Base-by-base conservation (phyloP, 495 filamentous ascomycete species). In the Rostrohypoxylon terebratum region DNA sequence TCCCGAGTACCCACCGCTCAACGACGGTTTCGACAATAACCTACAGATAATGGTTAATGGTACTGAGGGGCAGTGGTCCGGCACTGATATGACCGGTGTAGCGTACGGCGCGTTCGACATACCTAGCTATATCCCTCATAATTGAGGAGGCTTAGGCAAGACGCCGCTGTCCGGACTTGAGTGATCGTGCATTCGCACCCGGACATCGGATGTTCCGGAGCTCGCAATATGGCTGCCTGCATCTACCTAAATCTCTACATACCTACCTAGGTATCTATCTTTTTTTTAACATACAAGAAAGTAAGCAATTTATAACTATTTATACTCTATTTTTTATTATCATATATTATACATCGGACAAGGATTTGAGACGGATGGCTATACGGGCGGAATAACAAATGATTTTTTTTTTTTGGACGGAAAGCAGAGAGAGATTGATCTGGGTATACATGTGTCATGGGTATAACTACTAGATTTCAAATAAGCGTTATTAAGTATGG, bases 11-110 rank as follows among this genome's bases (percentile, higher is more conserved):
- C 33, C 69, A 9, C 14, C 59, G 44, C 76, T 78, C n/a, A 77
- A 78, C 57, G 76, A 78, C 61, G 76, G 76, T 5, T 78, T 78
- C 66, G 76, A 78, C 45, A 76, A 53, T 28, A 78, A 78, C 61
- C 58, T 78, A 21, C 76, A 78, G 67, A 77, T 77, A 54, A 72
- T 78, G 31, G 74, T 78, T 0, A 69, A 78, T 55, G 76, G 76
- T 13, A 42, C 62, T 6, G 71, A 74, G 0, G 74, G 68, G 1
- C 74, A 73, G 4, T 78, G 74, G 74, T 61, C 71, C 0, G 61
- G 63, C 14, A 60, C 63, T 16, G 74, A 75, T 47, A 62, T 62
- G 10, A 36, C 76, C 3, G 68, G 68, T 10, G 63, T 71, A 1
- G 60, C 73, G 23, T 78, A 77, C 20, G 68, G 40, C 23, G 45